Base-by-base conservation (phyloP, 306 rosid species). In the Sicyos baderoa region DNA sequence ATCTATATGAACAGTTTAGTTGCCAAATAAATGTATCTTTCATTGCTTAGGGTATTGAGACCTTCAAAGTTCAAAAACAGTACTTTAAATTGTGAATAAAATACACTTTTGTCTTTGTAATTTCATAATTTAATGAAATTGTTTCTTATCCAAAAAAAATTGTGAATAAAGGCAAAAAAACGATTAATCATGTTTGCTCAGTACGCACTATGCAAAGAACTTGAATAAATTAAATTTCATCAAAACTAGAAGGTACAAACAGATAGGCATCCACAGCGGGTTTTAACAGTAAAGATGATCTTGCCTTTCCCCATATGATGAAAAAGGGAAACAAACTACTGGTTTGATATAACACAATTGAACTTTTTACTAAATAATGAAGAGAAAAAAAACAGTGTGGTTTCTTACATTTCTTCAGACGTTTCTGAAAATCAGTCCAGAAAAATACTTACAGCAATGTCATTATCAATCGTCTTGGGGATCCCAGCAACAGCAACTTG, bases 401-500 rank as follows among this genome's bases (percentile, higher is more conserved):
- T 66, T 63, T 22, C 22, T 66, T 44, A 52, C 62, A 50, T 1
- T 5, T 29, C 15, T 51, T 6, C 18, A 1, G 61, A 35, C 21
- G 16, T 52, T 70, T 32, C 52, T 70, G 63, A 54, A 70, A 71
- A 45, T 48, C 6, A 47, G 64, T 71, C 71, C 71, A 72, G 79
- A 22, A 74, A 58, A 59, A 68, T 73, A 82, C 96, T 88, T 85
- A 93, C 98, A 72, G 90, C 92, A 76, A 93, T 89, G 78, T 88
- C 98, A 82, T 93, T 93, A 79, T 89, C 97, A 77, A 93, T 86
- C 70, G 98, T 93, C 82, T 93, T 85, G 23, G 97, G 97, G 70
- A 93, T 82, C 77, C 98, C 98, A 54, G 97, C 98, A 75, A 93
- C 96, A 71, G 98, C 81, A 62, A 93, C 95, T 77, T 86, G 87